Base-by-base conservation (phyloP, 108 stramenopile species). In the Cyclotella kingstonii region DNA sequence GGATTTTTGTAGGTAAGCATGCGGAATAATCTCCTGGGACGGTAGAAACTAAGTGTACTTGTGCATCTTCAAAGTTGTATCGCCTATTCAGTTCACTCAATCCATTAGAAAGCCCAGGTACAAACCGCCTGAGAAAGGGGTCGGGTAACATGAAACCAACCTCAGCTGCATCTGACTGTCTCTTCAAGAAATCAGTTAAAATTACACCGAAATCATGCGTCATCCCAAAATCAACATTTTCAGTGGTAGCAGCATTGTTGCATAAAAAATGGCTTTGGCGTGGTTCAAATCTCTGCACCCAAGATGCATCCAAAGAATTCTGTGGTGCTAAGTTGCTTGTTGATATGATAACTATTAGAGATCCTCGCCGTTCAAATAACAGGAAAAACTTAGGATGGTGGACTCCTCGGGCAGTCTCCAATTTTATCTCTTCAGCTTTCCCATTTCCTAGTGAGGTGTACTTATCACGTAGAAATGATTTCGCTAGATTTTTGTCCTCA, bases 351-450 rank as follows among this genome's bases (percentile, higher is more conserved):
- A 92, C 87, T 5, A 89, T 77, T 35, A 89, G 22, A 19, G 82
- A 76, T 3, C 90, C 90, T 17, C 52, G 51, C 6, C 45, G 68
- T 57, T 87, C 85, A 33, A 92, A 85, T 14, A 92, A 55, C n/a
- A 91, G 54, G 67, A 83, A 77, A 60, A 80, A 92, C 62, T 92
- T 92, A 10, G 90, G 90, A 73, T 92, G 90, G 29, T 92, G 83
- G 11, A 88, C 87, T 7, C 90, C 90, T 34, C 60, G 39, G 34
- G 54, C 66, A 11, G 42, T 61, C 56, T 81, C 66, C 33, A 51
- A 22, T 39, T 39, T 30, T 0, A 49, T 36, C 15, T 29, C 45
- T 12, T 48, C 38, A 52, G 33, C 38, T 34, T 36, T 42, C 21
- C 7, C 50, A 22, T 33, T 40, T n/a, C n/a, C n/a, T n/a, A n/a